Evolutionary conservation across 2,329 filamentous ascomycete genomes (phyloP), one percentile per base, ranked within the genome.

Genomic region (Taxawa tesnikishii): DNA sequence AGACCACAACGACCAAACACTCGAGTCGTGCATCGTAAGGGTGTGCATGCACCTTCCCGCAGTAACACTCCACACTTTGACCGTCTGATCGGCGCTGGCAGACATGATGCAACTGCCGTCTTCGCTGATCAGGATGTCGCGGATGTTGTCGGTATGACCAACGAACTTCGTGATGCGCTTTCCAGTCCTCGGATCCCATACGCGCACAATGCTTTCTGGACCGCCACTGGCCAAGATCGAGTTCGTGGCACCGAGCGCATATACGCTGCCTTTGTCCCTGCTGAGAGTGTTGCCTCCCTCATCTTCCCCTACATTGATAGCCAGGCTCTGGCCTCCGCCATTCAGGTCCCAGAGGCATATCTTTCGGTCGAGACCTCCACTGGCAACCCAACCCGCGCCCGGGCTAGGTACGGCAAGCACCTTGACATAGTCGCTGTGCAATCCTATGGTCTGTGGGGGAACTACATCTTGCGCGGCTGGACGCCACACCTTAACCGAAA

Each of bases 1-100:
- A 0, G 90, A 94, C 56, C 81, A 93, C 14, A 98, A 67, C 2
- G 84, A 92, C 90, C 90, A 98, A 14, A 98, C 83, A 52, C 87
- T 94, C 51, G 94, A 85, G 51, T 93, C 93, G 60, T 98, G 90
- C 90, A 98, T 98, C 33, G 87, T 94, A 46, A 98, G 71, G 1
- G 90, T 98, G 58, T 94, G 84, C 79, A 96, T 88, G 66, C 90
- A 98, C 45, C 90, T 73, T 34, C 90, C 90, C 14, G 85, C 88
- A 8, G 83, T 90, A 45, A 96, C 78, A 43, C 87, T 94, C 90
- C 90, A 98, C 36, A 96, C 75, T 62, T 98, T 98, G 62, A 98
- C 79, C 0, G 90, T 96, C 59, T 93, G 85, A 54, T 98, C 90
- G 2, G 88, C 88, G 45, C 87, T 94, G 10, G 84, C 87, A 1